Conservation (phyloP, 305 asterid genomes). For the Euphrasia arctica region DNA sequence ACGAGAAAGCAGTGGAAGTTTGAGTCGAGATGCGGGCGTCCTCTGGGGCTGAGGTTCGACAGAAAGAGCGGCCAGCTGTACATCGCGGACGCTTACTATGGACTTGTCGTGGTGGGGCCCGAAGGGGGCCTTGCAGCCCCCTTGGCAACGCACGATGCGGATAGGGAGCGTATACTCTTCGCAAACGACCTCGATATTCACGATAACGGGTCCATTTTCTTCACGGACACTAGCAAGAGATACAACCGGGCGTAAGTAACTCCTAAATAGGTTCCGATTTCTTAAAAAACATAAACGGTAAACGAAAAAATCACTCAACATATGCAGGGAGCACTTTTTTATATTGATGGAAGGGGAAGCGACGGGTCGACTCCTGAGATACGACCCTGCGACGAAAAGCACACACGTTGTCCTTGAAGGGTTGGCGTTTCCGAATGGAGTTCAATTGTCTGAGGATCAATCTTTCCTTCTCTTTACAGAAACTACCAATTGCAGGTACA, state of each 20-base stretch:
- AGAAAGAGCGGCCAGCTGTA: slow-evolving; percentile 56
- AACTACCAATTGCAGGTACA: slow-evolving; percentile 90
- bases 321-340: slow-evolving; percentile 65
- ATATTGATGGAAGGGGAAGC: slow-evolving; percentile 88
- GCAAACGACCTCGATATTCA: slow-evolving; percentile 95
- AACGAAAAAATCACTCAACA: not conserved
- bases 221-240: slow-evolving; percentile 86
- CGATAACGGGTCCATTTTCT: slow-evolving; percentile 80
- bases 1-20: slow-evolving; percentile 72
- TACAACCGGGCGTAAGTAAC: slow-evolving; percentile 71
- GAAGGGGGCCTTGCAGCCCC: slow-evolving; percentile 81
- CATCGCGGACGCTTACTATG: slow-evolving; percentile 88
- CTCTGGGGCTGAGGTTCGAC: slow-evolving; percentile 80
- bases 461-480: slow-evolving; percentile 80
- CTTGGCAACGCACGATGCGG: slow-evolving; percentile 51
- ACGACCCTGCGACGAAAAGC: slow-evolving; percentile 62
- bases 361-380: slow-evolving; percentile 68
- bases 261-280: too few species aligned
- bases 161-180: slow-evolving; percentile 67
- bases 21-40: slow-evolving; percentile 77
- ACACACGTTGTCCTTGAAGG: slow-evolving; percentile 71
- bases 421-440: slow-evolving; percentile 85
- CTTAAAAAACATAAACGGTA: too few species aligned
- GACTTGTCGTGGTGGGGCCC: slow-evolving; percentile 78
- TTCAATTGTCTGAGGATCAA: slow-evolving; percentile 78